Evolutionary conservation across 148 eudicot species (phyloP).

Genomic region (Suaeda aralocaspica): DNA sequence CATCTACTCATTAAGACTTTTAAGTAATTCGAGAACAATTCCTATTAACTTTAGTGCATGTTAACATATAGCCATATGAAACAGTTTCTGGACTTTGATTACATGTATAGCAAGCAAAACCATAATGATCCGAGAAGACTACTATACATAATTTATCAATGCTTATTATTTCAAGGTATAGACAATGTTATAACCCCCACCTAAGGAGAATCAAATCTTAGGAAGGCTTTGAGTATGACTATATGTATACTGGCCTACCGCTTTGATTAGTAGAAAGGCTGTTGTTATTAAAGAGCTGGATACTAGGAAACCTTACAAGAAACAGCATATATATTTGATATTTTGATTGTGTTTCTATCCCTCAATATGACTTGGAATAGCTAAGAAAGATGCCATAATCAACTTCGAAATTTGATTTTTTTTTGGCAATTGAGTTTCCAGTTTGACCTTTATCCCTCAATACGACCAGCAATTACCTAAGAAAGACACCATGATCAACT

Average conservation of each 20-base stretch:
- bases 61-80: neutral
- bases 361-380: neutral
- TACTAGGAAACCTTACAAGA: neutral
- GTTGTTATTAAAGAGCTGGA: neutral
- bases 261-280: neutral
- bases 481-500: neutral
- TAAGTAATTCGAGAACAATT: neutral
- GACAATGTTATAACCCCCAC: too few relatives aligned
- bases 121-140: neutral
- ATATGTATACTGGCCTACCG: too few relatives aligned
- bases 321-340: constrained; percentile 10
- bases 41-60: neutral
- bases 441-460: neutral
- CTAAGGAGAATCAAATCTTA: too few relatives aligned
- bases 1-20: neutral
- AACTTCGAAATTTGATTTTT: neutral
- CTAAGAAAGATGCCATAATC: neutral
- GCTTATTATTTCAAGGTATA: neutral
- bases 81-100: neutral
- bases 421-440: neutral
- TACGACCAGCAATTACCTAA: too few relatives aligned
- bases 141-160: too few relatives aligned
- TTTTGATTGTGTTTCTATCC: neutral
- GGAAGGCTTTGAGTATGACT: too few relatives aligned
- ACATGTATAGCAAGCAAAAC: neutral